Evolutionary conservation across 768 basidiomycete species (phyloP), one percentile per base, ranked within the genome.

Genomic region (Grammothele lineata): DNA sequence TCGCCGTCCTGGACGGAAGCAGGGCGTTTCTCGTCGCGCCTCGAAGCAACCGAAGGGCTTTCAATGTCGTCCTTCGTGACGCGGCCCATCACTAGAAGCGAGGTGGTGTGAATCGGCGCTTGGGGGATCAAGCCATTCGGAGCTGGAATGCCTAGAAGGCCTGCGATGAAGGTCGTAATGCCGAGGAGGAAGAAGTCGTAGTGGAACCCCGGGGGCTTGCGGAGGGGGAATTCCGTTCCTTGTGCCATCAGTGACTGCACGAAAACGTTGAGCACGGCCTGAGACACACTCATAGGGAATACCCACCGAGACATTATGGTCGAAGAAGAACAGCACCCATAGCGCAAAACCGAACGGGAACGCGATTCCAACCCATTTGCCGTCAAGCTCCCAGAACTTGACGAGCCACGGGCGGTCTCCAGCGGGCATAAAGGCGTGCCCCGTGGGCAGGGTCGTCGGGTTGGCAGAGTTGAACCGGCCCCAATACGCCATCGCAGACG

Each of bases 281-380:
- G 7, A 19, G 39, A 42, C 8, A 27, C 38, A 23, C n/a, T 23
- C 3, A 2, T 35, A 32, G 22, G 12, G 18, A 33, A 11, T 24
- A 67, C 85, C 56, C 62, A 90, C 89, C 38, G 91, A 93, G 43
- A 93, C 89, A 56, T 94, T 94, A 55, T 93, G 89, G 54, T 97
- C 92, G 56, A 96, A 96, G 72, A 93, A 93, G 69, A 97, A 95
- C 36, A 96, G 68, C 19, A 95, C 77, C 81, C 89, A 96, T 5
- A 98, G 71, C 18, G 92, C 71, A 34, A 93, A 65, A 2, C 93
- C 94, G 57, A 96, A 96, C 0, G 92, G 93, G 35, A 93, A 70
- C 0, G 92, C 89, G 23, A 91, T 83, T 10, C 84, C 89, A 3
- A 94, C 84, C 87, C 91, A 96, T 66, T 89, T 90, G 0, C 76